Percentiles rank a stretch among this genome's conserved stretches.
Evolutionary conservation across 2,329 filamentous ascomycete species (phyloP).

Genomic region (Calonectria naviculata): DNA sequence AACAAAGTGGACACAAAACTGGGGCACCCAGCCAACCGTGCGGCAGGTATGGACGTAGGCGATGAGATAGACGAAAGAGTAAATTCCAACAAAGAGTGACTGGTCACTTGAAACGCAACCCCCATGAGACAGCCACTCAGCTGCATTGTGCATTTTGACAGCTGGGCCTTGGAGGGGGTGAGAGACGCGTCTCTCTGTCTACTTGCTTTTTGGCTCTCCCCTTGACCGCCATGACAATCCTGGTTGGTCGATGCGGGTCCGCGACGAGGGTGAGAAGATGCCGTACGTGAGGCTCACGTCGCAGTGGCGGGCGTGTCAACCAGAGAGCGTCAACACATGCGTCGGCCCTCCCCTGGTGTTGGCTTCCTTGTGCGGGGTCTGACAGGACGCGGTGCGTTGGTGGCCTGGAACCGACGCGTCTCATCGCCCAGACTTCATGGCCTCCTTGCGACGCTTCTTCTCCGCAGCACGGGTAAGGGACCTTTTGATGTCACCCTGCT

Average conservation of each 20-base stretch:
- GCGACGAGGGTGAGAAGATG: neutral
- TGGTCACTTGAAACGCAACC: slow-evolving; percentile 10
- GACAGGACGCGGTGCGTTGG: slow-evolving; percentile 10
- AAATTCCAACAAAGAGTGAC: slow-evolving; percentile 1
- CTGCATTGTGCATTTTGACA: slow-evolving; percentile 12
- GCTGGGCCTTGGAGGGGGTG: neutral
- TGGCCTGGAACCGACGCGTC: slow-evolving; percentile 30
- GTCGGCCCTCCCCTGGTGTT: neutral
- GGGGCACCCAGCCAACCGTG: neutral
- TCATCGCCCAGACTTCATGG: slow-evolving; percentile 62
- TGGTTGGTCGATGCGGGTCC: slow-evolving; percentile 5
- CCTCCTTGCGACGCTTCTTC: slow-evolving; percentile 69
- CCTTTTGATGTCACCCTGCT: slow-evolving; percentile 86
- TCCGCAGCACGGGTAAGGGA: slow-evolving; percentile 68
- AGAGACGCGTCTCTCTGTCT: slow-evolving; percentile 1
- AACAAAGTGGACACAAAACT: slow-evolving; percentile 12
- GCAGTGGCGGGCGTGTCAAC: neutral
- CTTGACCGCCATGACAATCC: neutral
- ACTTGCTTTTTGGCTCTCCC: neutral
- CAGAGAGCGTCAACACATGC: slow-evolving; percentile 7
- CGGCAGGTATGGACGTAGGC: slow-evolving; percentile 2
- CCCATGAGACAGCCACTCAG: slow-evolving; percentile 14
- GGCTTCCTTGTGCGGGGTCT: slow-evolving; percentile 15
- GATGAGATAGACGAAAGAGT: slow-evolving; percentile 6
- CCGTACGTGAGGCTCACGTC: slow-evolving; percentile 4